Conservation (phyloP, 2,329 filamentous ascomycete species). For the Raffaelea arxii region DNA sequence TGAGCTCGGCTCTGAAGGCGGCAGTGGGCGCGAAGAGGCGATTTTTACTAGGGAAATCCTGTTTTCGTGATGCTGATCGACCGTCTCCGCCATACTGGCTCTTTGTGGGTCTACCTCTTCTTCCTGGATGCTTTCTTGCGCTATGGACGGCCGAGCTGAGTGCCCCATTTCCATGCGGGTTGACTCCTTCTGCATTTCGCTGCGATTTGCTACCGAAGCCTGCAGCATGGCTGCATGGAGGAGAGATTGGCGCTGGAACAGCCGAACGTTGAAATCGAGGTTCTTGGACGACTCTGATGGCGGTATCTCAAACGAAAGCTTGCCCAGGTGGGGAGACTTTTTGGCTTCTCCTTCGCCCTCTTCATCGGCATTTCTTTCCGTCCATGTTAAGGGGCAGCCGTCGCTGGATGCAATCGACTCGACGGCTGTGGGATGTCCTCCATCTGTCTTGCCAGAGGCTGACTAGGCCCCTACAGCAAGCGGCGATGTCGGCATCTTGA, state of each 20-base stretch:
- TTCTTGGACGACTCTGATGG: slow-evolving; percentile 9
- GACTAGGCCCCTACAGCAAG: slow-evolving; percentile 4
- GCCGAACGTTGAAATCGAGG: slow-evolving; percentile 10
- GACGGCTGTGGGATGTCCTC: no score
- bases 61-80: no score
- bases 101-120: no score
- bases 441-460: background rate
- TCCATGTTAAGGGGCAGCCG: no score
- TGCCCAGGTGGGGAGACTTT: slow-evolving; percentile 8
- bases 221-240: slow-evolving; percentile 11
- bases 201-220: background rate
- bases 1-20: background rate
- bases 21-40: background rate
- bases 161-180: background rate
- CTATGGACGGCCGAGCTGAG: no score
- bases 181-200: background rate
- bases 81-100: no score
- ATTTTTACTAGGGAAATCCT: no score
- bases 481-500: background rate
- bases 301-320: slow-evolving; percentile 11
- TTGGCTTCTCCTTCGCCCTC: background rate
- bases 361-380: no score
- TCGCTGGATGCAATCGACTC: no score
- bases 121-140: no score
- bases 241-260: slow-evolving; percentile 13